Percentiles rank a stretch among this genome's conserved stretches.
phyloP scores from a whole-genome alignment of 768 basidiomycete genomes.

The Boletellus sp. region DNA sequence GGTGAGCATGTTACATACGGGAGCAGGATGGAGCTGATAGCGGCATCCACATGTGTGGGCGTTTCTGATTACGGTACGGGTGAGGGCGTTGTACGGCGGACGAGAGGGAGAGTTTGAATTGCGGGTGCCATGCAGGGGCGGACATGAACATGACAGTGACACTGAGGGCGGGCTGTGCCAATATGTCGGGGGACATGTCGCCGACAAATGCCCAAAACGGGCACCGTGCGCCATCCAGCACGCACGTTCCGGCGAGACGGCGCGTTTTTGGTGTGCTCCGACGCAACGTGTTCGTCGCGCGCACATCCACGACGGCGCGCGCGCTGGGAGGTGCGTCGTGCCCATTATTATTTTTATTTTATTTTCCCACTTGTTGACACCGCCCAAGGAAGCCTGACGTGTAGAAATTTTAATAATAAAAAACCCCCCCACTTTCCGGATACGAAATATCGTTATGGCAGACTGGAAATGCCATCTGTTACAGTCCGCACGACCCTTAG shows the following conservation, averaged over 20 bases:
- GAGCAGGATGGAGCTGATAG: conserved; percentile 22
- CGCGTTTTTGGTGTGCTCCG: conserved; percentile 26
- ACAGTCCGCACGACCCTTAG: conserved; percentile 65
- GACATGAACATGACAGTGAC: conserved; percentile 29
- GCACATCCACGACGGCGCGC: neutral
- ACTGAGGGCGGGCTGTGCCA: conserved; percentile 24
- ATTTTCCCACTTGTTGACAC: conserved; percentile 22
- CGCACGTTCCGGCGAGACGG: conserved; percentile 19
- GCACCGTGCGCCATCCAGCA: conserved; percentile 27
- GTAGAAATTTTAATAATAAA: conserved; percentile 39
- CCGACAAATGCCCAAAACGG: conserved; percentile 25
- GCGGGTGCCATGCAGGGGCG: conserved; percentile 20
- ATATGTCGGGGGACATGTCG: conserved; percentile 21
- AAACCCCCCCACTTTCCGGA: conserved; percentile 43
- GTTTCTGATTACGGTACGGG: conserved; percentile 32
- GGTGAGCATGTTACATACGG: conserved; percentile 33
- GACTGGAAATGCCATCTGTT: conserved; percentile 39
- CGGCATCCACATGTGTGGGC: conserved; percentile 36
- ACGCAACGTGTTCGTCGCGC: too few species aligned
- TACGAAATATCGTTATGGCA: conserved; percentile 39
- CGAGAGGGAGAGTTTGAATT: conserved; percentile 15
- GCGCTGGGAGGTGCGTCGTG: conserved; percentile 7
- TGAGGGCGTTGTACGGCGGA: conserved; percentile 30
- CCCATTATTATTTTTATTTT: conserved; percentile 6
- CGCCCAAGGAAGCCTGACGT: conserved; percentile 24